Percentiles rank a stretch among this genome's conserved stretches.
phyloP scores from a whole-genome alignment of 139 green algal genomes.

The Volvox reticuliferus region DNA sequence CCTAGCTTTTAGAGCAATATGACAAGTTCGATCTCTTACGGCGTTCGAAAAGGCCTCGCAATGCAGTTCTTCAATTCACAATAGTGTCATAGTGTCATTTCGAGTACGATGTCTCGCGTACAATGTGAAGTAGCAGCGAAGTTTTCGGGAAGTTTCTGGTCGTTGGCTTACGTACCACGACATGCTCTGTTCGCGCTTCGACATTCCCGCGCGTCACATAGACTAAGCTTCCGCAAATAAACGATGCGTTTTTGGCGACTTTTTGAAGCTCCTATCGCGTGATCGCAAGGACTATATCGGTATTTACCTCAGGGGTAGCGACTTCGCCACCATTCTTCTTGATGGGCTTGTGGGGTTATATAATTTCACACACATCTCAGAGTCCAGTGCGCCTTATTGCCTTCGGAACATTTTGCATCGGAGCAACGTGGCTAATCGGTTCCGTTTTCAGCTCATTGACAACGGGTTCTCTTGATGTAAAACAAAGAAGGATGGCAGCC shows the following conservation, averaged over 20 bases:
- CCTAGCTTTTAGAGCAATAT: no score
- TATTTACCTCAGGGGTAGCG: background rate
- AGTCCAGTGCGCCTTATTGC: constrained; percentile 14
- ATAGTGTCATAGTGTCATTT: background rate
- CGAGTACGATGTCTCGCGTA: no score
- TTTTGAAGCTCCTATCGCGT: background rate
- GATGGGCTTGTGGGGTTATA: constrained; percentile 50
- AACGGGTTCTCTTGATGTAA: background rate
- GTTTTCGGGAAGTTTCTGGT: constrained; percentile 30
- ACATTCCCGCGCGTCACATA: background rate
- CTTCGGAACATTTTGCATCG: constrained; percentile 48
- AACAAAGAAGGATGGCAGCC: background rate
- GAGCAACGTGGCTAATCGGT: constrained; percentile 20
- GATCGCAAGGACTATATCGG: background rate
- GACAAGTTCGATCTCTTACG: no score
- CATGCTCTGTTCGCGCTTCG: background rate
- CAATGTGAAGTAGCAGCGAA: background rate
- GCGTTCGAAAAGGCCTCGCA: no score
- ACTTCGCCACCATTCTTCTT: background rate
- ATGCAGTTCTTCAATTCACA: background rate
- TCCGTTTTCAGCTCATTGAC: constrained; percentile 33
- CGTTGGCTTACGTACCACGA: background rate
- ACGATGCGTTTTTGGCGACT: no score
- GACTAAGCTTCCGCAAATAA: no score
- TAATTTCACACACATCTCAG: constrained; percentile 42